A percentile compares a stretch with the other conserved stretches of the same genome.
Conservation (phyloP, 2,329 filamentous ascomycete species). For the Piedraia hortae region DNA sequence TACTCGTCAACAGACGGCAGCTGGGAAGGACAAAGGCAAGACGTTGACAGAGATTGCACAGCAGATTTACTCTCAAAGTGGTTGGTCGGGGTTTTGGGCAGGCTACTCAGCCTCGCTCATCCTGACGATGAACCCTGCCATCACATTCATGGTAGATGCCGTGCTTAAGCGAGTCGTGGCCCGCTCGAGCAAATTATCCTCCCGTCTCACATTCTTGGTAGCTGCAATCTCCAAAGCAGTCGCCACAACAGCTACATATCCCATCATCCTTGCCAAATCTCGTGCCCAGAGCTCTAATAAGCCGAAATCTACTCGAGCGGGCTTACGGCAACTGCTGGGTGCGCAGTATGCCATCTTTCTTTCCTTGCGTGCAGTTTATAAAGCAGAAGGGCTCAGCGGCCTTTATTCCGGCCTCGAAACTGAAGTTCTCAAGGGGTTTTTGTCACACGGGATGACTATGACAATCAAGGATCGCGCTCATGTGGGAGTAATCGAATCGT, state of each 20-base stretch:
- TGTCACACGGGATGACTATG: conserved; percentile 71
- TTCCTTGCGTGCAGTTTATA: conserved; percentile 11
- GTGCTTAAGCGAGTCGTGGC: conserved; percentile 35
- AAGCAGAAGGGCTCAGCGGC: conserved; percentile 33
- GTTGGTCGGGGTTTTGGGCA: conserved; percentile 55
- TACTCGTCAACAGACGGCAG: conserved; percentile 49
- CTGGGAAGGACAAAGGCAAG: conserved; percentile 12
- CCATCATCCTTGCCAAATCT: conserved; percentile 63
- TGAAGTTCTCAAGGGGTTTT: conserved; percentile 58
- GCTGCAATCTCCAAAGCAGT: conserved; percentile 56
- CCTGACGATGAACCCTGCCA: conserved; percentile 57
- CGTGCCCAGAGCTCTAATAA: conserved; percentile 34
- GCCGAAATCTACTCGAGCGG: conserved; percentile 2
- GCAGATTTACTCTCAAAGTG: conserved; percentile 40
- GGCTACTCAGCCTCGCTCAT: conserved; percentile 61
- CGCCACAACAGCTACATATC: conserved; percentile 55
- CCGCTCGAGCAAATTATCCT: conserved; percentile 23
- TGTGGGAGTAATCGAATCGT: conserved; percentile 39
- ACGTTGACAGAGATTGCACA: conserved; percentile 29
- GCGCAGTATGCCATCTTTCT: conserved; percentile 9
- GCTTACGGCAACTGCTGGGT: conserved; percentile 5
- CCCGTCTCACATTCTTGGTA: conserved; percentile 26
- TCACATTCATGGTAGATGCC: conserved; percentile 66
- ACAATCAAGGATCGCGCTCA: conserved; percentile 58
- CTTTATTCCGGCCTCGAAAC: conserved; percentile 52